Evolutionary conservation across 1,139 yeast genomes (phyloP).

Genomic region (Blastobotrys persicus): DNA sequence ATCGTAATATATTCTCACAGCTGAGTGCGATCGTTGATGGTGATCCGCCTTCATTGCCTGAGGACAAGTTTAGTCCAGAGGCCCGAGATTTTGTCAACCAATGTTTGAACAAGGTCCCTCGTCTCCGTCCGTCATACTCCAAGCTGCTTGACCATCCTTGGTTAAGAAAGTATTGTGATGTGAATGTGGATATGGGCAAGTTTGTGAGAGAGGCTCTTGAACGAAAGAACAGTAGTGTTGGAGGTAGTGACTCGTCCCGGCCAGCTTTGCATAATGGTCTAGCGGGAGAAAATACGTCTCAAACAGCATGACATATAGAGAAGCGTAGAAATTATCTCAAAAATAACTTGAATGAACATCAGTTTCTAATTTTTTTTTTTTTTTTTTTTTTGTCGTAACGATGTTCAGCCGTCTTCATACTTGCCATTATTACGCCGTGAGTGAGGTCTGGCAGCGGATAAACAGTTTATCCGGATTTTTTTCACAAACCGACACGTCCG

Average conservation of each 20-base stretch:
- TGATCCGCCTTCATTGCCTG: slow-evolving; percentile 78
- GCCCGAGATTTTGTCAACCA: slow-evolving; percentile 79
- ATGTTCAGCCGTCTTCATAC: too few species aligned
- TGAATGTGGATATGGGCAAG: slow-evolving; percentile 45
- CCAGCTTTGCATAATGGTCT: slow-evolving; percentile 22
- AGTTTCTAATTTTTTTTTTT: too few species aligned
- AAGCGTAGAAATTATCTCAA: too few species aligned
- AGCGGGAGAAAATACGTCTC: too few species aligned
- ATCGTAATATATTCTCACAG: slow-evolving; percentile 85
- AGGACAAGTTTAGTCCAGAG: slow-evolving; percentile 57
- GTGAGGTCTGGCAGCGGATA: too few species aligned
- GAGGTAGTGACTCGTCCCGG: slow-evolving; percentile 2
- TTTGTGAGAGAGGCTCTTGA: slow-evolving; percentile 36
- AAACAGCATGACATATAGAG: neutral
- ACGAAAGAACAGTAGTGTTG: slow-evolving; percentile 4
- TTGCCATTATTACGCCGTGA: too few species aligned
- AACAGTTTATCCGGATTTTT: too few species aligned
- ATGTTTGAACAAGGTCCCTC: slow-evolving; percentile 81
- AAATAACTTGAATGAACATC: neutral
- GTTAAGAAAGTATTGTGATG: slow-evolving; percentile 55
- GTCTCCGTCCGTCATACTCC: slow-evolving; percentile 77
- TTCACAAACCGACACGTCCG: too few species aligned
- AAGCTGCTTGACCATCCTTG: slow-evolving; percentile 78
- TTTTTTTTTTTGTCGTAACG: too few species aligned
- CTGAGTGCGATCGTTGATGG: slow-evolving; percentile 96